These are phyloP conservation scores for Ophiostoma sp. DNA, from an alignment of 2,329 filamentous ascomycete genomes.

Conservation along the genomic window DNA sequence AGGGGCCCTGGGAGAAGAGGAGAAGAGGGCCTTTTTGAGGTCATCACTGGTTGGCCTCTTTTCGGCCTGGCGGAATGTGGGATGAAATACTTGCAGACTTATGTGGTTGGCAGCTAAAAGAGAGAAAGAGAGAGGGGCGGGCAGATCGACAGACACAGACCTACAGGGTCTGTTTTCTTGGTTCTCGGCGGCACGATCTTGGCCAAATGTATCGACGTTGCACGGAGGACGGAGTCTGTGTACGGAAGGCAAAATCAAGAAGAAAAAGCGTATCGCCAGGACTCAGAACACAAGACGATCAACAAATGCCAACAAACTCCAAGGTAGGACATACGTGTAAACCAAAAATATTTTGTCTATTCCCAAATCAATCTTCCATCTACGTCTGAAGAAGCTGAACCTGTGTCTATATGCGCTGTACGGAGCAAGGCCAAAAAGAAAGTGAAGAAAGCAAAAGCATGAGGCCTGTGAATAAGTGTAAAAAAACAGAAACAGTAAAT, in stretches of 20 bases:
- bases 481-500: neutral
- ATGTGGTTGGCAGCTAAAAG: neutral
- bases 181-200: neutral
- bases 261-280: neutral
- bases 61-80: neutral
- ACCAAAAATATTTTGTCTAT: constrained; percentile 18
- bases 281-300: neutral
- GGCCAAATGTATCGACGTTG: neutral
- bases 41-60: neutral
- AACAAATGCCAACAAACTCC: neutral
- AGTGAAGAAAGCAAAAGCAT: neutral
- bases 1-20: neutral
- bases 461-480: constrained; percentile 2
- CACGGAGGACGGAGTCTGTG: neutral
- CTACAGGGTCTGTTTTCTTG: neutral
- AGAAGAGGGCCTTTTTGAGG: neutral
- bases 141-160: constrained; percentile 2
- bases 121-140: neutral
- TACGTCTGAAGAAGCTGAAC: constrained; percentile 11
- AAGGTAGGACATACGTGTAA: neutral
- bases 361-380: constrained; percentile 14
- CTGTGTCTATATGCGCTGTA: constrained; percentile 1
- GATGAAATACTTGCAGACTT: neutral
- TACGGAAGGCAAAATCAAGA: neutral
- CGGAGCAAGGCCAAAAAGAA: neutral